These are phyloP conservation scores for Saturnispora ahearnii DNA, from an alignment of 805 yeast species.

Conservation along the genomic window DNA sequence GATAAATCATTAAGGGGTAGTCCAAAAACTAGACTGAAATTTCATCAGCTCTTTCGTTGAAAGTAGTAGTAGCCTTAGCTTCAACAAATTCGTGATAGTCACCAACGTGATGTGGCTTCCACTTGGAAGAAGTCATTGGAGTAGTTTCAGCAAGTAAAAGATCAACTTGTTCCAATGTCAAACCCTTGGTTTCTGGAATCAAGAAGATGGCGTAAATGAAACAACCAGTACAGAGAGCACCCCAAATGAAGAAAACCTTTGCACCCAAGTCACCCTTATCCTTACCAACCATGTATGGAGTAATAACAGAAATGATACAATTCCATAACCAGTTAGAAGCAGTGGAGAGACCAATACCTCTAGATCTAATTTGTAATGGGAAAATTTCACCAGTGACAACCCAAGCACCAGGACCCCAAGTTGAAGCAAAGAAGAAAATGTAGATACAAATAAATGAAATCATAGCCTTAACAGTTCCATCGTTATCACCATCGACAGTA, in stretches of 20 bases:
- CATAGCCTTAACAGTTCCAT: slow-evolving; percentile 26
- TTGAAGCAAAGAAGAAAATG: slow-evolving; percentile 68
- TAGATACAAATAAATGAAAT: slow-evolving; percentile 44
- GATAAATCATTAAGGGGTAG: background rate
- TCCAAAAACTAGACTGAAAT: background rate
- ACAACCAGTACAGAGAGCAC: slow-evolving; percentile 34
- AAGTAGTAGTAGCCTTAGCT: slow-evolving; percentile 1
- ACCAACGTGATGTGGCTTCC: slow-evolving; percentile 26
- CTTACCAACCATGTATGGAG: slow-evolving; percentile 61
- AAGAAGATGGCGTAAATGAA: slow-evolving; percentile 64
- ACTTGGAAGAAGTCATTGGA: slow-evolving; percentile 27
- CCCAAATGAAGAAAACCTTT: slow-evolving; percentile 69
- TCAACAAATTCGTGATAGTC: slow-evolving; percentile 15
- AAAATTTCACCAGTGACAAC: slow-evolving; percentile 51
- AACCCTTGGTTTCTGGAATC: slow-evolving; percentile 73
- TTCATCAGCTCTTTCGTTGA: background rate
- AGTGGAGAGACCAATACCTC: slow-evolving; percentile 60
- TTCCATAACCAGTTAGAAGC: slow-evolving; percentile 78
- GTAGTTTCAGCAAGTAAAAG: slow-evolving; percentile 29
- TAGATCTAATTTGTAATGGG: slow-evolving; percentile 68
- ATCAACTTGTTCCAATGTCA: slow-evolving; percentile 76
- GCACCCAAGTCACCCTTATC: slow-evolving; percentile 55
- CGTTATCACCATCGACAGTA: slow-evolving; percentile 23
- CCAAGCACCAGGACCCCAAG: slow-evolving; percentile 84
- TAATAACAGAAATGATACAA: slow-evolving; percentile 67